These are phyloP conservation scores for Pythium folliculosum DNA, from an alignment of 352 stramenopile genomes.

Conservation along the genomic window DNA sequence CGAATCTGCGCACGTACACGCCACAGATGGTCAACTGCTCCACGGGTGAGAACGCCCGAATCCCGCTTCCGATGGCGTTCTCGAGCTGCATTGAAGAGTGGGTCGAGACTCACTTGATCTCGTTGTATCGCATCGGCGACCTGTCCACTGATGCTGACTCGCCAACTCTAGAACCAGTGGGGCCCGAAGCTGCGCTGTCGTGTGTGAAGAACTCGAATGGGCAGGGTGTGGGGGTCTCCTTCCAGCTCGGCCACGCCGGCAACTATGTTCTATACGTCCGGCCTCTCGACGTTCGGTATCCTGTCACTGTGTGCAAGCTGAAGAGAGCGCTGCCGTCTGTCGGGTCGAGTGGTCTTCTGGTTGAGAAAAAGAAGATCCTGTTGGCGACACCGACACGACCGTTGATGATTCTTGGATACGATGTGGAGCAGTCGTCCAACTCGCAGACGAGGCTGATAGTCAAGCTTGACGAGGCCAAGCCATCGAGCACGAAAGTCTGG, in stretches of 20 bases:
- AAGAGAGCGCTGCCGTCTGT: neutral
- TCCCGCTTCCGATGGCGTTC: slow-evolving; percentile 39
- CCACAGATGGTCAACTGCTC: slow-evolving; percentile 41
- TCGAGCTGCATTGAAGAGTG: slow-evolving; percentile 33
- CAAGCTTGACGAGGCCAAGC: neutral
- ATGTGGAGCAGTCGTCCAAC: slow-evolving; percentile 15
- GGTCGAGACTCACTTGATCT: slow-evolving; percentile 29
- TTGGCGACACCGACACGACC: slow-evolving; percentile 14
- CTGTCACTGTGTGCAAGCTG: slow-evolving; percentile 30
- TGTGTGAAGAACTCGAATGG: slow-evolving; percentile 29
- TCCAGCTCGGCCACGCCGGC: slow-evolving; percentile 11
- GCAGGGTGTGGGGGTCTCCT: slow-evolving; percentile 16
- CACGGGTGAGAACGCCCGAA: slow-evolving; percentile 32
- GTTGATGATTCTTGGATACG: slow-evolving; percentile 36
- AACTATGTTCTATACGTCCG: slow-evolving; percentile 39
- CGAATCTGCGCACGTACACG: slow-evolving; percentile 28
- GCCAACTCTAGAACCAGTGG: slow-evolving; percentile 31
- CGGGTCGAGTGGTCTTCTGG: neutral
- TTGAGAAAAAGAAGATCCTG: slow-evolving; percentile 29
- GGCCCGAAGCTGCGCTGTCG: slow-evolving; percentile 13
- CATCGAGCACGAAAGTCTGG: slow-evolving; percentile 16
- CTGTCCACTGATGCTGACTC: neutral
- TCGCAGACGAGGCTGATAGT: neutral
- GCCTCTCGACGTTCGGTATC: slow-evolving; percentile 38
- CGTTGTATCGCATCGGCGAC: slow-evolving; percentile 36